Percentiles rank a stretch among this genome's conserved stretches.
phyloP scores from a whole-genome alignment of 257 asterid genomes.

The Coffea eugenioides region DNA sequence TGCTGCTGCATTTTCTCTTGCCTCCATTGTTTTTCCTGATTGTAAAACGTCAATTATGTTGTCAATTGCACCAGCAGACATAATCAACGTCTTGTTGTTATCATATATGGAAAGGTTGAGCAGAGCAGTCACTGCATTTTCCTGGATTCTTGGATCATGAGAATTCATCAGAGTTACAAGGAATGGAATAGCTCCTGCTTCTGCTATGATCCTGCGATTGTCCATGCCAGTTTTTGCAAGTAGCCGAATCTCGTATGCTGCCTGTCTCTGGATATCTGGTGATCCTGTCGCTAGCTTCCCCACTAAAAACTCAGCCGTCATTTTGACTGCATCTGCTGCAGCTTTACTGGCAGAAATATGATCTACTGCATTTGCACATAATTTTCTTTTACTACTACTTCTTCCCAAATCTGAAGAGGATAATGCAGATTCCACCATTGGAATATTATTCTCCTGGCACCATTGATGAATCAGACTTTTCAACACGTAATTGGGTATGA shows the following conservation, averaged over 20 bases:
- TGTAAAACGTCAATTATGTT: conserved; percentile 50
- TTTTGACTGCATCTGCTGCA: conserved; percentile 64
- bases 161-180: conserved; percentile 55
- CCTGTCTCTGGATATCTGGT: conserved; percentile 73
- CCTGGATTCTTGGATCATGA: conserved; percentile 63
- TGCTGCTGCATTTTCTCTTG: conserved; percentile 89
- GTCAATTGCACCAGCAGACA: conserved; percentile 78
- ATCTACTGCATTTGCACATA: conserved; percentile 44
- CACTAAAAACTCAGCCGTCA: conserved; percentile 74
- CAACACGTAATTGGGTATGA: conserved; percentile 73
- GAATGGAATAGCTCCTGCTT: conserved; percentile 85
- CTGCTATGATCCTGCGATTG: conserved; percentile 77
- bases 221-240: conserved; percentile 90
- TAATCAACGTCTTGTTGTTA: conserved; percentile 67
- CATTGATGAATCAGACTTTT: conserved; percentile 70
- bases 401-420: conserved; percentile 44
- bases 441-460: conserved; percentile 70
- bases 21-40: conserved; percentile 65
- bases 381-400: conserved; percentile 45
- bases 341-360: conserved; percentile 73
- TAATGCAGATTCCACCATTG: conserved; percentile 34
- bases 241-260: conserved; percentile 75
- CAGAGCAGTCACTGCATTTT: conserved; percentile 79
- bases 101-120: conserved; percentile 81
- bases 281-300: conserved; percentile 84